Evolutionary conservation across 1,139 yeast species (phyloP).

Genomic region (Scheffersomyces stambukii): DNA sequence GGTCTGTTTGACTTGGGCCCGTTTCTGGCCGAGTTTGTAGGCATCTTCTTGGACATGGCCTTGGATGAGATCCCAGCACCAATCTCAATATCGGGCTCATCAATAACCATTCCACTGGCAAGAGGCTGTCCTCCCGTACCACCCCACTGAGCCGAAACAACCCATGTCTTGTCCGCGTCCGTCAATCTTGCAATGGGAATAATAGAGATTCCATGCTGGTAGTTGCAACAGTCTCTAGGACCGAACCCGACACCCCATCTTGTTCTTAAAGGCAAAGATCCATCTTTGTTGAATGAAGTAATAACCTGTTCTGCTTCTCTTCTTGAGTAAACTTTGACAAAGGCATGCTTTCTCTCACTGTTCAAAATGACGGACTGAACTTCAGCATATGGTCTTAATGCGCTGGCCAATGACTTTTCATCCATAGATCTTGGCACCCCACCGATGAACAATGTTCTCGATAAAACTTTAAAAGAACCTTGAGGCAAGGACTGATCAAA

Average conservation of each 20-base stretch:
- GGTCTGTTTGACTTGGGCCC: conserved; percentile 80
- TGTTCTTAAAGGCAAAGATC: conserved; percentile 61
- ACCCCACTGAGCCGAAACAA: conserved; percentile 90
- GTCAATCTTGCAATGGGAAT: conserved; percentile 85
- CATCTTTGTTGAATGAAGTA: conserved; percentile 50
- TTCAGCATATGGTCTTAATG: conserved; percentile 85
- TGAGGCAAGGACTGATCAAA: conserved; percentile 71
- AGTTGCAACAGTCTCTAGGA: conserved; percentile 96
- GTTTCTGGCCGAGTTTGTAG: conserved; percentile 79
- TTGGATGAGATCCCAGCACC: conserved; percentile 94
- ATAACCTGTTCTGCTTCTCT: conserved; percentile 82
- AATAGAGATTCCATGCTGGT: conserved; percentile 82
- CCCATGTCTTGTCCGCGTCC: conserved; percentile 91
- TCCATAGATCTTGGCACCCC: conserved; percentile 86
- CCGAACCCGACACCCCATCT: conserved; percentile 99
- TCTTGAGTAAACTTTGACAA: conserved; percentile 94
- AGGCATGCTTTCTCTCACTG: conserved; percentile 89
- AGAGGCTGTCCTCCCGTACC: conserved; percentile 94
- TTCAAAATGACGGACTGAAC: conserved; percentile 89
- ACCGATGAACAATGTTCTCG: conserved; percentile 90
- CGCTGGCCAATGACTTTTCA: conserved; percentile 62
- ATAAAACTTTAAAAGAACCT: conserved; percentile 76
- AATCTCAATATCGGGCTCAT: conserved; percentile 96
- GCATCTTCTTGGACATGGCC: conserved; percentile 85
- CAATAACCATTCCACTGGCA: conserved; percentile 76